phyloP scores from a whole-genome alignment of 108 stramenopile species.

The Cylindrotheca fusiformis region DNA sequence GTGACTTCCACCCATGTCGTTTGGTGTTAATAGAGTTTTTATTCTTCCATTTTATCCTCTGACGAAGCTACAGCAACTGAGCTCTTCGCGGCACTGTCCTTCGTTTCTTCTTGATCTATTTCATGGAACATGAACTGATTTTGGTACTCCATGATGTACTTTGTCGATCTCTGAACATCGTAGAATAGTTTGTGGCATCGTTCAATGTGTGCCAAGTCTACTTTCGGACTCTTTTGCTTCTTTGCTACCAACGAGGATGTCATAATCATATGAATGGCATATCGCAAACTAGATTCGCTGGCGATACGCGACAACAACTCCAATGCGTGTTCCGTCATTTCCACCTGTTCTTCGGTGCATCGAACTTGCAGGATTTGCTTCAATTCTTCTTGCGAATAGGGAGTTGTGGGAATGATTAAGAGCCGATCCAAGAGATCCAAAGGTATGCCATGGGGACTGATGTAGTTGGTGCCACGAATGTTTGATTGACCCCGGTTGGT shows the following conservation, averaged over 20 bases:
- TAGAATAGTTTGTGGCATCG: constrained; percentile 92
- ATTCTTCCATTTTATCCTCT: constrained; percentile 32
- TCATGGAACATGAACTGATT: constrained; percentile 94
- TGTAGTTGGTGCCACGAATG: constrained; percentile 95
- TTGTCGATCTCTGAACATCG: constrained; percentile 96
- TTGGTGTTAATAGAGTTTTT: no score
- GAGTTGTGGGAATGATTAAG: constrained; percentile 94
- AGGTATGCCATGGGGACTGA: constrained; percentile 96
- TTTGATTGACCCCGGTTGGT: constrained; percentile 97
- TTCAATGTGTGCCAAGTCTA: constrained; percentile 88
- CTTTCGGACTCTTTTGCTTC: constrained; percentile 87
- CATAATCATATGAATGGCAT: constrained; percentile 99
- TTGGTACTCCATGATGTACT: constrained; percentile 99
- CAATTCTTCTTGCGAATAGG: constrained; percentile 91
- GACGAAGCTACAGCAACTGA: neutral
- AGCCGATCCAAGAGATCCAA: constrained; percentile 95
- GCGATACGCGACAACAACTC: constrained; percentile 96
- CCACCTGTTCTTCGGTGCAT: constrained; percentile 97
- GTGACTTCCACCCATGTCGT: no score
- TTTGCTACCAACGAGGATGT: constrained; percentile 82
- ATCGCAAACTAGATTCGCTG: constrained; percentile 95
- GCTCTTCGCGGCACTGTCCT: neutral
- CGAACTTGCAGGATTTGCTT: constrained; percentile 78
- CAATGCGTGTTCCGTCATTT: constrained; percentile 94
- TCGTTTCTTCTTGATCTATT: constrained; percentile 11